Base-by-base conservation (phyloP, 768 basidiomycete species). In the Boletus edulis region DNA sequence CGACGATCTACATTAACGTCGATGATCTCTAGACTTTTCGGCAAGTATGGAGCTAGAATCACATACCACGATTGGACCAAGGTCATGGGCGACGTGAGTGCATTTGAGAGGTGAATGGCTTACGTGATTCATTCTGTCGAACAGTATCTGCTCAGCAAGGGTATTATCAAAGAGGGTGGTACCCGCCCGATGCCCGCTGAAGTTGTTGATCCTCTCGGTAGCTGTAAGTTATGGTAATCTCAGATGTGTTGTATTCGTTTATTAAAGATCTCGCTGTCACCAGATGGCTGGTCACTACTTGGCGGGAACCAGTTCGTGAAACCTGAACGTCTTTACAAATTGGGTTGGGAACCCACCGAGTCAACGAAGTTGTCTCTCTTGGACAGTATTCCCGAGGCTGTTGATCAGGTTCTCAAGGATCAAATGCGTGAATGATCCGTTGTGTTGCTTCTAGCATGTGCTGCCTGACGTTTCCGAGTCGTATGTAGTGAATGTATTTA, bases 281-380 rank as follows among this genome's bases (percentile, higher is more conserved):
- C 34, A 78, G 77, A 66, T 38, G 75, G 72, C 10, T 78, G 75
- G 77, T 74, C 69, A 11, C 56, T 76, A 14, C 52, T 78, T 14
- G 77, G 74, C 3, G 71, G 75, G 5, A 79, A 74, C 53, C 64
- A 65, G 10, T 70, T 72, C 43, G 72, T 66, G n/a, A 70, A 65
- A 29, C 56, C 73, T 1, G 63, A 71, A 24, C 70, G 72, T 4
- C 65, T 78, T 27, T 67, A 67, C 41, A 72, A 61, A 32, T 61
- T 78, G 12, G 76, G 78, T 35, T 78, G 78, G 76, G 69, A 73
- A 32, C 62, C 75, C 2, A 64, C 57, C 2, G 61, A 69, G 45
- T 66, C 65, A 35, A 59, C 56, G 35, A 70, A 64, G 38, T 32
- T 60, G 13, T 57, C 70, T 6, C 61, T 70, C 48, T 31, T 71